Evolutionary conservation across 805 yeast species (phyloP).

Genomic region (Spencermartinsiella europaea): DNA sequence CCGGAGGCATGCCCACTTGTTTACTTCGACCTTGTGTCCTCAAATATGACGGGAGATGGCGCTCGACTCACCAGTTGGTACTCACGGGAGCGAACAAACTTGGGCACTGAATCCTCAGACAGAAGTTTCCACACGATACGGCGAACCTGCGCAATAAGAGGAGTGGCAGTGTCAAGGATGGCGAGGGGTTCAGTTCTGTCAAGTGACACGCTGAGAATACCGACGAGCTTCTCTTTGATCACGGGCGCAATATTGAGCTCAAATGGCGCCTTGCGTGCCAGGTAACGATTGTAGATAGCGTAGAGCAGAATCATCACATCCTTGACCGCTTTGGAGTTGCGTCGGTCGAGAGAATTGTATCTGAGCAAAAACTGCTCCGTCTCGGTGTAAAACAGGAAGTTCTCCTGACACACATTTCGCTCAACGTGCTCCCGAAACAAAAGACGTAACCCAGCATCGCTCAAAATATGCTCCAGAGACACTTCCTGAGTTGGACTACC

Average conservation of each 20-base stretch:
- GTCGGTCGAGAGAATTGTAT: slow-evolving; percentile 4
- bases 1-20: too few species aligned
- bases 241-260: slow-evolving; percentile 63
- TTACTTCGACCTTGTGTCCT: neutral
- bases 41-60: neutral
- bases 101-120: slow-evolving; percentile 70
- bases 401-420: slow-evolving; percentile 65
- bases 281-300: slow-evolving; percentile 58
- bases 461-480: slow-evolving; percentile 41
- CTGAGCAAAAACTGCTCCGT: slow-evolving; percentile 41
- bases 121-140: slow-evolving; percentile 50
- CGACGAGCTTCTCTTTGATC: slow-evolving; percentile 21
- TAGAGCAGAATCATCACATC: slow-evolving; percentile 55
- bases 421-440: slow-evolving; percentile 63
- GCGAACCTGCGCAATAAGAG: slow-evolving; percentile 40
- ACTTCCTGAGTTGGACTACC: neutral
- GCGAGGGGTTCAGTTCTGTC: slow-evolving; percentile 3
- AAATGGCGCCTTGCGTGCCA: slow-evolving; percentile 61
- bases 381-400: slow-evolving; percentile 64
- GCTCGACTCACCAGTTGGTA: slow-evolving; percentile 3
- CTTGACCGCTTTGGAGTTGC: slow-evolving; percentile 10
- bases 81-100: slow-evolving; percentile 46
- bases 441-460: slow-evolving; percentile 72
- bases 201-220: neutral
- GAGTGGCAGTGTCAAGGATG: neutral